phyloP scores from a whole-genome alignment of 2,329 filamentous ascomycete species.

The Thielaviopsis ethacetica region DNA sequence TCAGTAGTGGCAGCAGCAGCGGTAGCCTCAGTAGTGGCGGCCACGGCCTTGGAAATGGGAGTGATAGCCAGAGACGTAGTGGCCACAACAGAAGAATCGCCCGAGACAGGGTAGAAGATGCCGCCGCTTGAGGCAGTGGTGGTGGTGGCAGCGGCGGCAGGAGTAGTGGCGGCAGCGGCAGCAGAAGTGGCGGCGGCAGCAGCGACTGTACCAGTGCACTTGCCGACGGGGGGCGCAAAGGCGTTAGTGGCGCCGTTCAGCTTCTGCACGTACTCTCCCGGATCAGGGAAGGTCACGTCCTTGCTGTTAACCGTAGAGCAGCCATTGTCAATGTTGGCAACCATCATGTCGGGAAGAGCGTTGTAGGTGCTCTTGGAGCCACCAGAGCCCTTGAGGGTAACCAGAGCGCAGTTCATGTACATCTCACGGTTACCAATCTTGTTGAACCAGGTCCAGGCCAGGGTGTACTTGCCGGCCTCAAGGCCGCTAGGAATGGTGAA shows the following conservation, averaged over 20 bases:
- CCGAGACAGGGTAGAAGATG: constrained; percentile 14
- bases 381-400: constrained; percentile 42
- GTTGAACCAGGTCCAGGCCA: constrained; percentile 96
- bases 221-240: constrained; percentile 17
- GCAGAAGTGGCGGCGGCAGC: constrained; percentile 16
- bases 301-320: constrained; percentile 29
- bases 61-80: constrained; percentile 10
- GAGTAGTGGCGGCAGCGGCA: constrained; percentile 9
- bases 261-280: constrained; percentile 38
- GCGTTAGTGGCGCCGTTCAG: constrained; percentile 24
- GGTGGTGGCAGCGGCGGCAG: constrained; percentile 13
- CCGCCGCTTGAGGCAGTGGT: constrained; percentile 11
- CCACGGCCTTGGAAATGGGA: constrained; percentile 4
- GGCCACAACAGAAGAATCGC: constrained; percentile 5
- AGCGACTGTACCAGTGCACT: constrained; percentile 14
- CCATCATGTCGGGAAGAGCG: constrained; percentile 53
- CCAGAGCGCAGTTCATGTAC: constrained; percentile 89
- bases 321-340: constrained; percentile 43
- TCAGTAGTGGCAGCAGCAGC: constrained; percentile 14
- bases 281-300: constrained; percentile 42
- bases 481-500: constrained; percentile 59
- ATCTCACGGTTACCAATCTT: constrained; percentile 83
- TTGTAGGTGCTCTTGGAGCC: constrained; percentile 37
- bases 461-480: constrained; percentile 56
- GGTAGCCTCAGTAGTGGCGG: constrained; percentile 12